Evolutionary conservation across 2,329 filamentous ascomycete species (phyloP).

Genomic region (Chrysoporthe puriensis): DNA sequence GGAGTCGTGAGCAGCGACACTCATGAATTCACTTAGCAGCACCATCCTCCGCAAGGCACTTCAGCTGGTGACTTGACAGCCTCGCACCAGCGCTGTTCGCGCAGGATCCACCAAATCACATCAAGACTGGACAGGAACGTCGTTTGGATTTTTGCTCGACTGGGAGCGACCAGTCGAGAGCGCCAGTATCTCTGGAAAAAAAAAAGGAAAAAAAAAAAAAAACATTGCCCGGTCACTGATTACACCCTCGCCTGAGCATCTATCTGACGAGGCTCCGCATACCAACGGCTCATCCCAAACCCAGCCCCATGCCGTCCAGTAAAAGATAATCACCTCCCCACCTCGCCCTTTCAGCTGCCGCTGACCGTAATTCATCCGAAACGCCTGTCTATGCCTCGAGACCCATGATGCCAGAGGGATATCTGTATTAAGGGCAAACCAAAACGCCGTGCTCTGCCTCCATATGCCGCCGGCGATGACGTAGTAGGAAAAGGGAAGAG

Average conservation of each 20-base stretch:
- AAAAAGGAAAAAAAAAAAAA: neutral
- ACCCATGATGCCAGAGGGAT: constrained; percentile 20
- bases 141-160: neutral
- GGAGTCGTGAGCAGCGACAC: neutral
- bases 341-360: neutral
- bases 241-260: neutral
- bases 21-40: neutral
- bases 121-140: neutral
- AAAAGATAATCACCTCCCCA: neutral
- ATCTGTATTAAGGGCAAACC: constrained; percentile 13
- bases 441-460: constrained; percentile 29
- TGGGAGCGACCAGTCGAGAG: neutral
- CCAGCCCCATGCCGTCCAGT: neutral
- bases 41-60: no score
- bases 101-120: neutral
- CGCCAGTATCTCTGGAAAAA: neutral
- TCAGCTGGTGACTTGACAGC: neutral
- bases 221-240: constrained; percentile 15
- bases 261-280: neutral
- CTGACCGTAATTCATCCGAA: constrained; percentile 7
- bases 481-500: neutral
- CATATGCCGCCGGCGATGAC: constrained; percentile 12
- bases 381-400: constrained; percentile 26
- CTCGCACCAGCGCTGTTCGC: neutral
- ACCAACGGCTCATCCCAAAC: neutral